Evolutionary conservation across 1,284 basidiomycete genomes (phyloP).

Genomic region (Marasmius tenuissimus): DNA sequence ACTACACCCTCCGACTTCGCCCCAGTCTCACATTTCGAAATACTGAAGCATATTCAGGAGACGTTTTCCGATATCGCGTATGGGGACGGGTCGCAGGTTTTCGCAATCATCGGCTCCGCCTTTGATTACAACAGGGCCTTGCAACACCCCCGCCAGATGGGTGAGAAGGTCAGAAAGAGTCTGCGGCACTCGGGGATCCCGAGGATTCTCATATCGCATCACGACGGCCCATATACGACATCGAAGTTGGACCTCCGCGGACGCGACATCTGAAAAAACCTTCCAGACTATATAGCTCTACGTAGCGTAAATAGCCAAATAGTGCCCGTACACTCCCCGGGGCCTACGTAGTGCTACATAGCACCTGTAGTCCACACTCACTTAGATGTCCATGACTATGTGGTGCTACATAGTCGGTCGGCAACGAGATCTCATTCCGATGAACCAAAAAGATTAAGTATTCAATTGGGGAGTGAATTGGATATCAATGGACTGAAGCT

Average conservation of each 20-base stretch:
- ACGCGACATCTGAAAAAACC: not conserved
- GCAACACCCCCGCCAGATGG: not conserved
- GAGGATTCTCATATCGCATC: not conserved
- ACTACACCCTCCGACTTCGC: too few relatives aligned
- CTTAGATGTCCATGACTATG: too few relatives aligned
- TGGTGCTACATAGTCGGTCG: too few relatives aligned
- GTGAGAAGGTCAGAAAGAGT: not conserved
- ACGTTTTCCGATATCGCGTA: conserved; percentile 20
- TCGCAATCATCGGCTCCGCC: not conserved
- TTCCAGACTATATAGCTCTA: not conserved
- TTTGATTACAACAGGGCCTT: not conserved
- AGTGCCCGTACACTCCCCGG: too few relatives aligned
- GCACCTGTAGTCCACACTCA: too few relatives aligned
- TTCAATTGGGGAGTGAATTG: too few relatives aligned
- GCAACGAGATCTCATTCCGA: too few relatives aligned
- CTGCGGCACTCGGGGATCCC: not conserved
- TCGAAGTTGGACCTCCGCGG: not conserved
- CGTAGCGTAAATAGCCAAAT: too few relatives aligned
- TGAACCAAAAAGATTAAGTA: too few relatives aligned
- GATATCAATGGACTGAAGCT: too few relatives aligned
- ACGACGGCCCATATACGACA: not conserved
- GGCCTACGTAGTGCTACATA: too few relatives aligned
- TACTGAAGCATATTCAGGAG: too few relatives aligned
- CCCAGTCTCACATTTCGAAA: not conserved
- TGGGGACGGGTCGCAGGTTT: not conserved